Percentiles rank a stretch among this genome's conserved stretches.
phyloP scores from a whole-genome alignment of 176 grass and related monocot genomes.

The Zea mays region DNA sequence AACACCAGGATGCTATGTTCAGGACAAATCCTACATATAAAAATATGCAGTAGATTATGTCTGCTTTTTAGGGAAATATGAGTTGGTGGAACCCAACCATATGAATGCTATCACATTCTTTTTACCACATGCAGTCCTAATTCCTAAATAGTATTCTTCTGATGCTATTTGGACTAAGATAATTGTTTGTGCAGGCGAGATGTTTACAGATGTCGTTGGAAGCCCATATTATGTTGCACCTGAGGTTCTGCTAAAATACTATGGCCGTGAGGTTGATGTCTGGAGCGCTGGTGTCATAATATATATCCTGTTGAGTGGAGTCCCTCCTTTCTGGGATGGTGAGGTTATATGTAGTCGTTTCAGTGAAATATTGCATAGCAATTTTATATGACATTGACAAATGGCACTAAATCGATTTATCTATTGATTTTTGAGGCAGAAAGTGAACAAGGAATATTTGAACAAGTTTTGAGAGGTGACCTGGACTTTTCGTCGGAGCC shows the following conservation, averaged over 20 bases:
- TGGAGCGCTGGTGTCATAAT: constrained; percentile 86
- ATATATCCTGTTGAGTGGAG: constrained; percentile 78
- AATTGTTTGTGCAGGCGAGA: constrained; percentile 48
- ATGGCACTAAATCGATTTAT: not conserved
- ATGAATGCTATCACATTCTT: not conserved
- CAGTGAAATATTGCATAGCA: not conserved
- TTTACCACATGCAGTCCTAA: not conserved
- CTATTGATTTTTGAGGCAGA: constrained; percentile 38
- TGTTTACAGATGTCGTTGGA: constrained; percentile 76
- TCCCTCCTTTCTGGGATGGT: constrained; percentile 85
- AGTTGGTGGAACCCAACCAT: not conserved
- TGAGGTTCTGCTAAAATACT: constrained; percentile 66
- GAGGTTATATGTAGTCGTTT: constrained; percentile 47
- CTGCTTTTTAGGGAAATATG: not conserved
- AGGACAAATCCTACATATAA: constrained; percentile 4
- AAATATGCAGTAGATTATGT: not conserved
- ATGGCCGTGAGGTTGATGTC: constrained; percentile 68
- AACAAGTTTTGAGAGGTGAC: constrained; percentile 79
- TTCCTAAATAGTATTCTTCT: constrained; percentile 4
- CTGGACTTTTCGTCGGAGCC: constrained; percentile 69
- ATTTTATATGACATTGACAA: constrained; percentile 7
- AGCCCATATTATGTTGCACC: constrained; percentile 83
- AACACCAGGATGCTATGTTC: not conserved
- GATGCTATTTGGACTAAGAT: constrained; percentile 1
- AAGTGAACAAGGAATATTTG: constrained; percentile 84